Conservation (phyloP, 192 early-diverging fungal genomes). For the Coemansia sp. region DNA sequence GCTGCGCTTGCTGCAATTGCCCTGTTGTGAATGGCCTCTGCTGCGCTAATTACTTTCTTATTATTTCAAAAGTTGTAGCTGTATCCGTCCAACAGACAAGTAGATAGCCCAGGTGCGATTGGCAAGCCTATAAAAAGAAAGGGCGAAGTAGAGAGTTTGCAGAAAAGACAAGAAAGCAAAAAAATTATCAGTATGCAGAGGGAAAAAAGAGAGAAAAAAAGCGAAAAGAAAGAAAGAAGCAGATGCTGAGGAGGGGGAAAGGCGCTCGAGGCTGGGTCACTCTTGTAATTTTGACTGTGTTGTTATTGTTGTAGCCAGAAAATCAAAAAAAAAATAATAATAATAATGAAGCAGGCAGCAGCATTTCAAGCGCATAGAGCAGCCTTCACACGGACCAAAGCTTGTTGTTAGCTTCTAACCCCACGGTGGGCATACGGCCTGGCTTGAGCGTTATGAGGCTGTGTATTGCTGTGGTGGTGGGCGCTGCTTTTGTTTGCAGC, state of each 20-base stretch:
- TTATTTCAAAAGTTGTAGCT: not conserved
- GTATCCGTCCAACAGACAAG: constrained; percentile 9
- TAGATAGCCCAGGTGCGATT: constrained; percentile 4
- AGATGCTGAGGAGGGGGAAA: not conserved
- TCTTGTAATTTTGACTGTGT: not conserved
- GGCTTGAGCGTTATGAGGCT: too few relatives aligned
- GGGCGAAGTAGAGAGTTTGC: not conserved
- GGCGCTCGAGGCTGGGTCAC: not conserved
- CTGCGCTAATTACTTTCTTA: not conserved
- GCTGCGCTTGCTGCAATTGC: not conserved
- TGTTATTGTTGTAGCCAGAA: not conserved
- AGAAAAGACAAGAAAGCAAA: constrained; percentile 4
- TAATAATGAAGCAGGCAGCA: too few relatives aligned
- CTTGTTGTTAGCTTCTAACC: not conserved
- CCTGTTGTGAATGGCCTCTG: not conserved
- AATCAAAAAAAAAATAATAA: not conserved
- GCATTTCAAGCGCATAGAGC: too few relatives aligned
- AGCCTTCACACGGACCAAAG: constrained; percentile 1
- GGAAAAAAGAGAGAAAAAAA: not conserved
- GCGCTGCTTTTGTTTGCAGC: too few relatives aligned
- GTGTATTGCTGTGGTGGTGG: too few relatives aligned
- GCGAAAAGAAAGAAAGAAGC: not conserved
- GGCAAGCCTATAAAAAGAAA: not conserved
- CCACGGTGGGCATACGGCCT: too few relatives aligned
- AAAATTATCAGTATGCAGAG: not conserved